phyloP scores from a whole-genome alignment of 768 basidiomycete species.

The Phanerochaete sordida region DNA sequence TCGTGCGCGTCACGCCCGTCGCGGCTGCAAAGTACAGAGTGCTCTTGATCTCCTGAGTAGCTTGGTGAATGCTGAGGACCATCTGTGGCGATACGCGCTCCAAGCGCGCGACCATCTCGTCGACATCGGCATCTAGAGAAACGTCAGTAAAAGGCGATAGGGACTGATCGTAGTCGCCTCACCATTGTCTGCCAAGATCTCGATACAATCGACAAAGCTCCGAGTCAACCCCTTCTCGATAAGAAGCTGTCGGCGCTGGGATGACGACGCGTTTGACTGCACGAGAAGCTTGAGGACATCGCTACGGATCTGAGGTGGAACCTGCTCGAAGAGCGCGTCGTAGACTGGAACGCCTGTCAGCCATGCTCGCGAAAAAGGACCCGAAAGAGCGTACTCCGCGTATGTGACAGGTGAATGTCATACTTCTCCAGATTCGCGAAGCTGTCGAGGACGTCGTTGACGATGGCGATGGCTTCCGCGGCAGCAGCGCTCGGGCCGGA shows the following conservation, averaged over 20 bases:
- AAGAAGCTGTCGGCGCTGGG: conserved; percentile 67
- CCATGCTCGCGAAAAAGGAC: not conserved
- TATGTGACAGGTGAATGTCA: conserved; percentile 78
- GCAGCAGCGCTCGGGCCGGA: conserved; percentile 64
- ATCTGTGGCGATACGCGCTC: conserved; percentile 60
- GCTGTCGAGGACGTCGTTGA: conserved; percentile 60
- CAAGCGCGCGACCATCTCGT: conserved; percentile 48
- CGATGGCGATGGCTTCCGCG: conserved; percentile 70
- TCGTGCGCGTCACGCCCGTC: conserved; percentile 59
- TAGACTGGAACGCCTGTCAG: conserved; percentile 47
- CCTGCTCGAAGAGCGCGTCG: conserved; percentile 56
- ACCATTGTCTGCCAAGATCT: conserved; percentile 64
- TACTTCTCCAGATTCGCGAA: conserved; percentile 74
- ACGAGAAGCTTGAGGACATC: conserved; percentile 63
- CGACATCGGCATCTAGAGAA: conserved; percentile 56
- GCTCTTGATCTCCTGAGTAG: conserved; percentile 58
- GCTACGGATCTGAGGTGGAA: conserved; percentile 52
- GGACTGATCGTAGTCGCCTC: conserved; percentile 13
- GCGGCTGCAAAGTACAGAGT: conserved; percentile 56
- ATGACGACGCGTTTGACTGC: conserved; percentile 58
- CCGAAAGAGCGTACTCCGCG: conserved; percentile 57
- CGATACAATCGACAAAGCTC: conserved; percentile 70
- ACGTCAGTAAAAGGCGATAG: not conserved
- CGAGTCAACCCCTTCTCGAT: conserved; percentile 68
- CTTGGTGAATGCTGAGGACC: conserved; percentile 42